Conservation (phyloP, 176 grass and related monocot genomes). For the Hordeum marinum region DNA sequence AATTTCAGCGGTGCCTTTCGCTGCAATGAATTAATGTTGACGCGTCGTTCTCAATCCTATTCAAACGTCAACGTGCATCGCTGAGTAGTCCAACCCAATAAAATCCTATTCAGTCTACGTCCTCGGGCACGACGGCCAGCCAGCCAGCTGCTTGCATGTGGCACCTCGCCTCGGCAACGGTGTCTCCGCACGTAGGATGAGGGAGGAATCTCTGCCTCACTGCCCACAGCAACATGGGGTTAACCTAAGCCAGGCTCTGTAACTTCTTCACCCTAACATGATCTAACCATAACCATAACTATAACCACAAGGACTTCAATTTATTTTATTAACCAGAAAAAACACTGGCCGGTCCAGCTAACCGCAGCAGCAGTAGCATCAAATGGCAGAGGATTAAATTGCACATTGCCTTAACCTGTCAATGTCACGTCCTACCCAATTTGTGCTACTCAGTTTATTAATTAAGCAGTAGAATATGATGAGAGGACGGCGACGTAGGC, state of each 20-base stretch:
- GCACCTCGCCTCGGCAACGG: constrained; percentile 7
- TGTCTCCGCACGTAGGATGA: neutral
- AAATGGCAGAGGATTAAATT: neutral
- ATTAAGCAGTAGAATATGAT: neutral
- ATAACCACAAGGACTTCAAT: neutral
- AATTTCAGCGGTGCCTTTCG: neutral
- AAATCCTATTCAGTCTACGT: constrained; percentile 1
- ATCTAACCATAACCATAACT: neutral
- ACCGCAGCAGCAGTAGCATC: neutral
- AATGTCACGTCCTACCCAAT: neutral
- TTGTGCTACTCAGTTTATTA: neutral
- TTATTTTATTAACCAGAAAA: too few relatives aligned
- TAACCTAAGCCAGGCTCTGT: neutral
- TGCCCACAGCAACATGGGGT: neutral
- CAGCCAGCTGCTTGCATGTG: constrained; percentile 5
- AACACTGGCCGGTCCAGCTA: neutral
- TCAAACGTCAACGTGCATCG: neutral
- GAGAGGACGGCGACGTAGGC: neutral
- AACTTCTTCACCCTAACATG: neutral
- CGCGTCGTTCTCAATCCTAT: neutral
- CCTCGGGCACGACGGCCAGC: neutral
- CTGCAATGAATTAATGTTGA: constrained; percentile 13
- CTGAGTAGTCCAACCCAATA: too few relatives aligned
- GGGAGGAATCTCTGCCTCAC: neutral
- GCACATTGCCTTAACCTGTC: neutral